Conservation (phyloP, 495 filamentous ascomycete species). For the Xylaria curta region DNA sequence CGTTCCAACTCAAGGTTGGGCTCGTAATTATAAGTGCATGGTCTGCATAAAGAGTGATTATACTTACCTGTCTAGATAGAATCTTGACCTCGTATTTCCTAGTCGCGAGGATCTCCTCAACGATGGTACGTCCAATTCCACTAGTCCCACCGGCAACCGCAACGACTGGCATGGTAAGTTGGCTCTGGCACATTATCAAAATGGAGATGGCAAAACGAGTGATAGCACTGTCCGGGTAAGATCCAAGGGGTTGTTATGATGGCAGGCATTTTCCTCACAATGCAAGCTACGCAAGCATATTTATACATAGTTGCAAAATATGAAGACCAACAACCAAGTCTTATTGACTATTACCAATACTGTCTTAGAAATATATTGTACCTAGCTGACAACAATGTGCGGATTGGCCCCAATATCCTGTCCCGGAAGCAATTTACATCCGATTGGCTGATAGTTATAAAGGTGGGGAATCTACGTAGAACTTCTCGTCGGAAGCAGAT, state of each 20-base stretch:
- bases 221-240: not conserved
- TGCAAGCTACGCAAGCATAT: not conserved
- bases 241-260: not conserved
- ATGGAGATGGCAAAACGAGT: not conserved
- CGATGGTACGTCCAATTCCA: constrained; percentile 57
- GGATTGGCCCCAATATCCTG: not conserved
- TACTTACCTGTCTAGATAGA: constrained; percentile 48
- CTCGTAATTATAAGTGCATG: constrained; percentile 21
- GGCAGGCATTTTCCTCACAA: not conserved
- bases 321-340: not conserved
- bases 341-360: not conserved
- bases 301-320: not conserved
- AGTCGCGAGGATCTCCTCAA: constrained; percentile 50
- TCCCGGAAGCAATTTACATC: constrained; percentile 21
- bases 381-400: not conserved
- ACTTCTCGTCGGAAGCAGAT: not conserved
- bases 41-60: not conserved
- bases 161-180: constrained; percentile 48
- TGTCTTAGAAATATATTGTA: not conserved
- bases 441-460: not conserved
- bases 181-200: not conserved
- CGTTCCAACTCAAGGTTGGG: constrained; percentile 27
- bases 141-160: constrained; percentile 63
- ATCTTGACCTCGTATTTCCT: constrained; percentile 52
- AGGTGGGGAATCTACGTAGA: not conserved